Conservation (phyloP, 1,284 basidiomycete species). For the Ceratobasidium sp. region DNA sequence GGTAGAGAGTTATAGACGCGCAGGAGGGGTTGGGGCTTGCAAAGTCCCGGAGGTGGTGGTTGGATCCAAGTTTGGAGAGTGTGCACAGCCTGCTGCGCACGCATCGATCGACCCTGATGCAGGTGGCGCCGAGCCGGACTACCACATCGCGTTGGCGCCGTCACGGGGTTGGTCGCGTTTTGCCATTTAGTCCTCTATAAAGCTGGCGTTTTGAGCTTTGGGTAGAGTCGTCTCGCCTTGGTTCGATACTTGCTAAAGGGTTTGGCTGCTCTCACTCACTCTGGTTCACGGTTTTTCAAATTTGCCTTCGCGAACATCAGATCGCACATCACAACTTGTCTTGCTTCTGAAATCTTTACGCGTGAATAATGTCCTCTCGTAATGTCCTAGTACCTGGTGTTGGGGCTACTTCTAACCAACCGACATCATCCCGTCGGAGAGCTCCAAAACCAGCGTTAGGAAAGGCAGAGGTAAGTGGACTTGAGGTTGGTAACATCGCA, state of each 20-base stretch:
- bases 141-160: neutral
- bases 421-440: too few species aligned
- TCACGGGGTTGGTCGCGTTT: neutral
- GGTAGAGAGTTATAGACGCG: too few species aligned
- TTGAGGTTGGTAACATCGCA: neutral
- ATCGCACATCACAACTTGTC: too few species aligned
- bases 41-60: neutral
- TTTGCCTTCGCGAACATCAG: too few species aligned
- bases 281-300: too few species aligned
- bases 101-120: neutral
- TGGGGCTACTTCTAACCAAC: neutral
- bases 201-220: neutral
- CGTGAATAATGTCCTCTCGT: neutral
- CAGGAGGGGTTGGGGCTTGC: too few species aligned
- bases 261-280: neutral
- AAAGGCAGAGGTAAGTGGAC: slow-evolving; percentile 17
- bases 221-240: neutral
- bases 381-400: too few species aligned
- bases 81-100: slow-evolving; percentile 11
- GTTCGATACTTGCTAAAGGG: neutral
- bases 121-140: neutral
- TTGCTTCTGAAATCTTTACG: too few species aligned
- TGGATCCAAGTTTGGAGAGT: neutral
- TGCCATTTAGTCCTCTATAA: neutral
- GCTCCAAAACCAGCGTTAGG: neutral